These are phyloP conservation scores for Daldinia concentrica DNA, from an alignment of 495 filamentous ascomycete species.

Conservation along the genomic window DNA sequence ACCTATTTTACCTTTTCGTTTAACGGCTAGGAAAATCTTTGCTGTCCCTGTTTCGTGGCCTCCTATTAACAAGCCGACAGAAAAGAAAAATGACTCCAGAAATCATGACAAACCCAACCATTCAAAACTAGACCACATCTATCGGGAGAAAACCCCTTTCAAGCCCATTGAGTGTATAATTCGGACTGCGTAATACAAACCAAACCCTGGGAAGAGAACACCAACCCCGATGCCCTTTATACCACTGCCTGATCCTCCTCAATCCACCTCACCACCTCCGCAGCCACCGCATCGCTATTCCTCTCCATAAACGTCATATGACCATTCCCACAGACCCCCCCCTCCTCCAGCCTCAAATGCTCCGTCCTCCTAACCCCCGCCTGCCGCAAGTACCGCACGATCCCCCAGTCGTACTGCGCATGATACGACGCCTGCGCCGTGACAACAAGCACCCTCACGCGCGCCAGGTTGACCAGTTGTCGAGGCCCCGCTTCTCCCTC, in stretches of 20 bases:
- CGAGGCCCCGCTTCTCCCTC: slow-evolving; percentile 53
- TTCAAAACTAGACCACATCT: too few species aligned
- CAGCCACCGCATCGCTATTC: slow-evolving; percentile 64
- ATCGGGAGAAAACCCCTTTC: too few species aligned
- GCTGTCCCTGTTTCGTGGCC: too few species aligned
- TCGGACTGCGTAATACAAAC: too few species aligned
- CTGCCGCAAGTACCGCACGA: slow-evolving; percentile 63
- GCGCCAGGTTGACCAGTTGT: slow-evolving; percentile 59
- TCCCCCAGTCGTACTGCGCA: slow-evolving; percentile 65
- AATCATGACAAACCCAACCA: too few species aligned
- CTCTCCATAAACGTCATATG: slow-evolving; percentile 69
- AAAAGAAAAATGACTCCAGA: too few species aligned
- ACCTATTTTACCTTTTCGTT: too few species aligned
- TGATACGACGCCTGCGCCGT: slow-evolving; percentile 66
- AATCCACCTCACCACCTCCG: slow-evolving; percentile 55
- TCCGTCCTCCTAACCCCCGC: slow-evolving; percentile 58
- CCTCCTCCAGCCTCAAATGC: slow-evolving; percentile 56
- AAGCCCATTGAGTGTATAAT: too few species aligned
- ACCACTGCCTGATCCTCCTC: background rate
- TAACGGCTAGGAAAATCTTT: too few species aligned
- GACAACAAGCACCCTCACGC: slow-evolving; percentile 58
- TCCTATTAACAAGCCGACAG: too few species aligned
- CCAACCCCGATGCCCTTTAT: background rate
- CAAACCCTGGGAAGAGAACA: background rate
- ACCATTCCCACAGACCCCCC: slow-evolving; percentile 64